Evolutionary conservation across 2,329 filamentous ascomycete genomes (phyloP).

Genomic region (Claviceps cyperi): DNA sequence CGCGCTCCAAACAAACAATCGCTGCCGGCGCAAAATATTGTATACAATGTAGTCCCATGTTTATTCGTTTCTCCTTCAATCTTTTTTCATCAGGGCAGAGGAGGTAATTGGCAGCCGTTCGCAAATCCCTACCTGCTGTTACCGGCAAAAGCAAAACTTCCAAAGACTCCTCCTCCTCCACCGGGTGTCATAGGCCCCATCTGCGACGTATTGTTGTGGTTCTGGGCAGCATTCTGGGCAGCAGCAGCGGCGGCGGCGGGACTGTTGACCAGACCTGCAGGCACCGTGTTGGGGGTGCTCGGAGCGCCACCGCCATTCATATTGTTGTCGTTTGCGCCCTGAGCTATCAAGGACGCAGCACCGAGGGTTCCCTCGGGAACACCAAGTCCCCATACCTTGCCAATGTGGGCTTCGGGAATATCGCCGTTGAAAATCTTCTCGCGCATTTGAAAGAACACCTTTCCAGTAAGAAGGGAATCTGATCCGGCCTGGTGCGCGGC

Average conservation of each 20-base stretch:
- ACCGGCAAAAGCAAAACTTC: constrained; percentile 47
- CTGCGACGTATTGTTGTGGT: constrained; percentile 39
- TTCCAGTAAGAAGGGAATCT: constrained; percentile 83
- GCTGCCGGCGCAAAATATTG: neutral
- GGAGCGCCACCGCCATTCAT: constrained; percentile 27
- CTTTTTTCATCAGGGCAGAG: neutral
- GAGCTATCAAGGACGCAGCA: constrained; percentile 19
- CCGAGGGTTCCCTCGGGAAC: constrained; percentile 42
- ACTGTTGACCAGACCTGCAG: constrained; percentile 30
- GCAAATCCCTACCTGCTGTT: constrained; percentile 19
- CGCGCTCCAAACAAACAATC: neutral
- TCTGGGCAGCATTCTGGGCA: constrained; percentile 28
- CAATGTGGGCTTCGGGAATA: constrained; percentile 68
- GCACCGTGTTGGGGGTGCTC: constrained; percentile 55
- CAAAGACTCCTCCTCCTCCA: constrained; percentile 60
- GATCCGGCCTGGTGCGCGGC: constrained; percentile 85
- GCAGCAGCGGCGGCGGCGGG: constrained; percentile 22
- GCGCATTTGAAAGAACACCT: constrained; percentile 87
- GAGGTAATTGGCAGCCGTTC: constrained; percentile 5
- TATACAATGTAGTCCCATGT: neutral
- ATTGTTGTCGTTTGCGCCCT: constrained; percentile 23
- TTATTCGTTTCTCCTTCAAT: neutral
- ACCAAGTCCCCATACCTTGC: constrained; percentile 87
- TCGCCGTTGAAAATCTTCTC: constrained; percentile 75
- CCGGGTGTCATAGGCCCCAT: constrained; percentile 68